Percentiles rank a stretch among this genome's conserved stretches.
These are phyloP conservation scores for Chalciporus pseudorubinellus DNA, from an alignment of 768 basidiomycete genomes.

Conservation along the genomic window DNA sequence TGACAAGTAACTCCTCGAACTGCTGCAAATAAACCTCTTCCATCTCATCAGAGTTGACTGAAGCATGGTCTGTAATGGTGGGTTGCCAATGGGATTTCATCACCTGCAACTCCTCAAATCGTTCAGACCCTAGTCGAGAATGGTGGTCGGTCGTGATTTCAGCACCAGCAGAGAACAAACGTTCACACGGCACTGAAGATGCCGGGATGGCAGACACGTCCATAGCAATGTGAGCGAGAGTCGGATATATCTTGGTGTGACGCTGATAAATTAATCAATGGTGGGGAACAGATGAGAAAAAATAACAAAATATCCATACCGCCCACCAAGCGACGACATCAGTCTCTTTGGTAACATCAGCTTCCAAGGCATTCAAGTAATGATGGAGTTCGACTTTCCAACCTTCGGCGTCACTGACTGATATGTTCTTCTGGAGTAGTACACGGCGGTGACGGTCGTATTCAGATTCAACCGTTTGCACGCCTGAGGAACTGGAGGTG, in stretches of 20 bases:
- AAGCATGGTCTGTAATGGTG: conserved; percentile 3
- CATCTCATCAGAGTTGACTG: background rate
- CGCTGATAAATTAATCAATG: background rate
- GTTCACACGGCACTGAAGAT: conserved; percentile 7
- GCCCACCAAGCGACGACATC: background rate
- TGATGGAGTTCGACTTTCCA: background rate
- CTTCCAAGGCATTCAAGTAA: background rate
- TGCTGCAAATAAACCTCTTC: conserved; percentile 5
- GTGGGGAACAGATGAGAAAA: background rate
- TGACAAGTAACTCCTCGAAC: background rate
- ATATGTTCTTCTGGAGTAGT: background rate
- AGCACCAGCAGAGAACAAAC: conserved; percentile 13
- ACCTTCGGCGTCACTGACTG: no score
- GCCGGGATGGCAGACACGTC: conserved; percentile 6
- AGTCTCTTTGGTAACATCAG: background rate
- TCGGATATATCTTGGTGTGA: background rate
- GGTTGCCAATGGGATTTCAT: conserved; percentile 11
- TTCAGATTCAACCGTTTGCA: background rate
- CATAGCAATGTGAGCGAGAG: background rate
- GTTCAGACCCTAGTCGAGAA: background rate
- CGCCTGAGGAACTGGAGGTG: background rate
- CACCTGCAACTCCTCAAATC: conserved; percentile 9
- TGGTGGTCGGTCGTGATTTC: background rate
- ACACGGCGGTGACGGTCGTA: background rate
- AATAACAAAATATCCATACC: background rate